These are phyloP conservation scores for Lasiodiplodia citricola DNA, from an alignment of 2,329 filamentous ascomycete species.

Conservation along the genomic window DNA sequence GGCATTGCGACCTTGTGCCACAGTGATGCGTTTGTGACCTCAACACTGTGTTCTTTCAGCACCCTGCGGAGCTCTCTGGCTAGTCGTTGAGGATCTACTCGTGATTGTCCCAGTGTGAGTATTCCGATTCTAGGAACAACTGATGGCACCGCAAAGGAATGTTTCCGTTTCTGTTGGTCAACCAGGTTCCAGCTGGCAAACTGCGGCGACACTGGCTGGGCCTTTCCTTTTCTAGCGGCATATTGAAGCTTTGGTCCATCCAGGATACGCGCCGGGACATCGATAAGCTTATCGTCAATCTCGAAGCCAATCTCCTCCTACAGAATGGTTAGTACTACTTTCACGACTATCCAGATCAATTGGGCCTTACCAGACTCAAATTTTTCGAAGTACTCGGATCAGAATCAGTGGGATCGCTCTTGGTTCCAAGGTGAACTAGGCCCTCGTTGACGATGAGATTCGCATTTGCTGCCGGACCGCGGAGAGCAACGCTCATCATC, in stretches of 20 bases:
- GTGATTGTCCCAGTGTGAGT: not conserved
- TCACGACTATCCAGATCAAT: too few relatives aligned
- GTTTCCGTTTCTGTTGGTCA: not conserved
- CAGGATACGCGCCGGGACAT: constrained; percentile 15
- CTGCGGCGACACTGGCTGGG: not conserved
- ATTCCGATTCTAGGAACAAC: not conserved
- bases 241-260: not conserved
- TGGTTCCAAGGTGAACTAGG: constrained; percentile 19
- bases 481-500: constrained; percentile 26
- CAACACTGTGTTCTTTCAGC: not conserved
- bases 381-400: not conserved
- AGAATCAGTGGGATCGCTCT: not conserved
- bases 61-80: not conserved
- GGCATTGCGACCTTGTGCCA: not conserved
- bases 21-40: not conserved
- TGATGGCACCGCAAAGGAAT: not conserved
- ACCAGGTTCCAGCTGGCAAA: constrained; percentile 7
- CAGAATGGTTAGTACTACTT: too few relatives aligned
- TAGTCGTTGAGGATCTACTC: not conserved
- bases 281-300: constrained; percentile 21
- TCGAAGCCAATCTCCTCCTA: constrained; percentile 5
- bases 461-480: constrained; percentile 10
- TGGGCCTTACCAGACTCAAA: not conserved
- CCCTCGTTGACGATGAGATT: constrained; percentile 27
- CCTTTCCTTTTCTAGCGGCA: not conserved